Conservation (phyloP, 2,329 filamentous ascomycete species). For the Sordariomycetes sp. region DNA sequence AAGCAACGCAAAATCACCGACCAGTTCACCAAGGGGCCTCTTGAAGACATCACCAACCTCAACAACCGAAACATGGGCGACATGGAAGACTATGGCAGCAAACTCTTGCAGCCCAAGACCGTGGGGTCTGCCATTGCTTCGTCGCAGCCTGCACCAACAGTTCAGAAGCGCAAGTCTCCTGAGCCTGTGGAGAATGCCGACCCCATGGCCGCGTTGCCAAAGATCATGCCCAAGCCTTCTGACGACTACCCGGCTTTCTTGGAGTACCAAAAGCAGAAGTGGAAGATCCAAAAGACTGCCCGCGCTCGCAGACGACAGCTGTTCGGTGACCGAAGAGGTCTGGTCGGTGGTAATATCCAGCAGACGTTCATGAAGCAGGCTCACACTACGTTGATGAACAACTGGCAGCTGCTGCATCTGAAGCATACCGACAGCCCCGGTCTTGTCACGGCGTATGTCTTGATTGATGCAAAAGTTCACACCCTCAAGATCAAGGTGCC, state of each 20-base stretch:
- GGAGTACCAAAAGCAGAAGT: slow-evolving; percentile 95
- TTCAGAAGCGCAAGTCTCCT: slow-evolving; percentile 65
- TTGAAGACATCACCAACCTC: slow-evolving; percentile 65
- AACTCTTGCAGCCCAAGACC: slow-evolving; percentile 56
- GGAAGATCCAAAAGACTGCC: slow-evolving; percentile 94
- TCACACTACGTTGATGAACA: slow-evolving; percentile 79
- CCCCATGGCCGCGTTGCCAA: slow-evolving; percentile 73
- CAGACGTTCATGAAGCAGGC: slow-evolving; percentile 83
- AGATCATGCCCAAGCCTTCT: slow-evolving; percentile 73
- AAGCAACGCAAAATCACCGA: slow-evolving; percentile 99
- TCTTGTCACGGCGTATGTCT: slow-evolving; percentile 76
- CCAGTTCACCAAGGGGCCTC: slow-evolving; percentile 62
- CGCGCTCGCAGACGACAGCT: slow-evolving; percentile 77
- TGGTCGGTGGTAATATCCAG: slow-evolving; percentile 44
- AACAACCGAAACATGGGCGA: slow-evolving; percentile 49
- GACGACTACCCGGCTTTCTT: slow-evolving; percentile 85
- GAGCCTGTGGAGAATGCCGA: slow-evolving; percentile 60
- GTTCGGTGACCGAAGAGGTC: slow-evolving; percentile 72
- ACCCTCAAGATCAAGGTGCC: slow-evolving; percentile 81
- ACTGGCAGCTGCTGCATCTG: slow-evolving; percentile 91
- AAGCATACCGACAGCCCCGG: slow-evolving; percentile 75
- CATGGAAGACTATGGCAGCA: slow-evolving; percentile 72
- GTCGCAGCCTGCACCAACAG: slow-evolving; percentile 37
- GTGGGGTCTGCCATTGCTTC: slow-evolving; percentile 44
- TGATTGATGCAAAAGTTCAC: slow-evolving; percentile 92